phyloP scores from a whole-genome alignment of 2,329 filamentous ascomycete genomes.

The Arthrobotrys musiformis region DNA sequence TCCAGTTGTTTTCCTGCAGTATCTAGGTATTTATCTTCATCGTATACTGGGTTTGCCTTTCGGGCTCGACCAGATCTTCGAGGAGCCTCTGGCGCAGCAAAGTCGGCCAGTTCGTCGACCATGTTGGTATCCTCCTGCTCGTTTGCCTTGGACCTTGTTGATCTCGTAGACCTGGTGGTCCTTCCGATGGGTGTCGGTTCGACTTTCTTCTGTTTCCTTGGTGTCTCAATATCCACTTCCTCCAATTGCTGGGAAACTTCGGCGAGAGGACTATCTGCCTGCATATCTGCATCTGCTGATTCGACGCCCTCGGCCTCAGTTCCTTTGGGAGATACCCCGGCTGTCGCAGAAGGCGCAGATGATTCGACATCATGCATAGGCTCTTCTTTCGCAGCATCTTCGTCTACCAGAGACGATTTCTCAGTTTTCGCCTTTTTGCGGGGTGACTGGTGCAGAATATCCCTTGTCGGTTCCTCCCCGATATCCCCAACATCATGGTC shows the following conservation, averaged over 20 bases:
- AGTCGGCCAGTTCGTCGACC: constrained; percentile 20
- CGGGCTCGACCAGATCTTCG: constrained; percentile 40
- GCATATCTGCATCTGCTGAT: constrained; percentile 12
- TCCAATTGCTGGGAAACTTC: constrained; percentile 44
- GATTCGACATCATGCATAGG: constrained; percentile 6
- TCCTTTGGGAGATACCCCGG: not conserved
- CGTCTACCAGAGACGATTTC: not conserved
- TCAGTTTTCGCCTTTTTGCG: constrained; percentile 46
- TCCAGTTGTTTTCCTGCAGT: constrained; percentile 19
- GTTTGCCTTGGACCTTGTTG: constrained; percentile 27
- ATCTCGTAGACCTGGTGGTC: constrained; percentile 27
- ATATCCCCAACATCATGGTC: not conserved
- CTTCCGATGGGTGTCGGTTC: constrained; percentile 11
- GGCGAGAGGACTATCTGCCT: constrained; percentile 26
- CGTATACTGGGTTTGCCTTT: constrained; percentile 35
- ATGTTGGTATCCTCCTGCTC: constrained; percentile 16
- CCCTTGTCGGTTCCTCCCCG: constrained; percentile 7
- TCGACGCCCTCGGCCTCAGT: not conserved
- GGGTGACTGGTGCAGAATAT: constrained; percentile 15
- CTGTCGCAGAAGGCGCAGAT: constrained; percentile 11
- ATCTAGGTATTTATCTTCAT: constrained; percentile 47
- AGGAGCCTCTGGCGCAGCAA: constrained; percentile 17
- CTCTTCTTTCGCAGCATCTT: not conserved
- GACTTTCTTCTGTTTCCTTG: constrained; percentile 7
- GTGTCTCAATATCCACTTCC: constrained; percentile 46